Evolutionary conservation across 306 rosid species (phyloP).

Genomic region (Herpetospermum pedunculosum): DNA sequence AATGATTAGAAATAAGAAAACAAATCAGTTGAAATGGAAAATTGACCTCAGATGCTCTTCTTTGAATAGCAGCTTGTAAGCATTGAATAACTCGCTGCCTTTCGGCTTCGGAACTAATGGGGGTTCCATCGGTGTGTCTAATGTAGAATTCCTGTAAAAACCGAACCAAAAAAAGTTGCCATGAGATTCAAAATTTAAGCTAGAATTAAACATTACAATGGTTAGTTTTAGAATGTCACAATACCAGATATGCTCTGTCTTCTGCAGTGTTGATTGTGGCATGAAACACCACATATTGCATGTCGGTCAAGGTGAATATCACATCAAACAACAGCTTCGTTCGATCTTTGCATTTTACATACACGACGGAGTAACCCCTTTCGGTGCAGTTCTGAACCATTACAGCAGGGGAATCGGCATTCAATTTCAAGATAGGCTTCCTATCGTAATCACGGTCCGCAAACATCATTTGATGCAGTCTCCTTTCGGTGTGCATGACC

Average conservation of each 20-base stretch:
- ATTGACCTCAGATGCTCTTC: slow-evolving; percentile 78
- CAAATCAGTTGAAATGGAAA: not conserved
- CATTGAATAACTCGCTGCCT: slow-evolving; percentile 81
- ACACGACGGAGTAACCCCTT: slow-evolving; percentile 77
- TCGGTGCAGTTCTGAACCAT: slow-evolving; percentile 77
- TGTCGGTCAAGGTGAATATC: slow-evolving; percentile 81
- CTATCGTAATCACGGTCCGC: slow-evolving; percentile 77
- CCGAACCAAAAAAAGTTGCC: not conserved
- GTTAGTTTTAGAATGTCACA: too few relatives aligned
- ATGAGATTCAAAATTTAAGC: slow-evolving; percentile 6
- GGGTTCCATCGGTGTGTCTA: slow-evolving; percentile 80
- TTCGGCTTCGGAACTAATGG: slow-evolving; percentile 93
- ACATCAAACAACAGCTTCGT: slow-evolving; percentile 68
- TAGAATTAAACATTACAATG: not conserved
- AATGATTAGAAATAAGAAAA: not conserved
- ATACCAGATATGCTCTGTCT: slow-evolving; percentile 61
- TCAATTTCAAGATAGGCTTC: slow-evolving; percentile 43
- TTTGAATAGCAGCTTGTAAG: slow-evolving; percentile 68
- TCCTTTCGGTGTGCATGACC: slow-evolving; percentile 66
- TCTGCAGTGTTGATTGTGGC: slow-evolving; percentile 56
- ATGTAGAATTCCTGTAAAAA: slow-evolving; percentile 72
- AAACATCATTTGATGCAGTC: slow-evolving; percentile 95
- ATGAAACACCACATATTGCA: slow-evolving; percentile 88
- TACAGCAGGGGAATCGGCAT: slow-evolving; percentile 30
- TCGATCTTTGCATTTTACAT: slow-evolving; percentile 81